Evolutionary conservation across 2,329 filamentous ascomycete species (phyloP).

Genomic region (Trichoderma sp.): DNA sequence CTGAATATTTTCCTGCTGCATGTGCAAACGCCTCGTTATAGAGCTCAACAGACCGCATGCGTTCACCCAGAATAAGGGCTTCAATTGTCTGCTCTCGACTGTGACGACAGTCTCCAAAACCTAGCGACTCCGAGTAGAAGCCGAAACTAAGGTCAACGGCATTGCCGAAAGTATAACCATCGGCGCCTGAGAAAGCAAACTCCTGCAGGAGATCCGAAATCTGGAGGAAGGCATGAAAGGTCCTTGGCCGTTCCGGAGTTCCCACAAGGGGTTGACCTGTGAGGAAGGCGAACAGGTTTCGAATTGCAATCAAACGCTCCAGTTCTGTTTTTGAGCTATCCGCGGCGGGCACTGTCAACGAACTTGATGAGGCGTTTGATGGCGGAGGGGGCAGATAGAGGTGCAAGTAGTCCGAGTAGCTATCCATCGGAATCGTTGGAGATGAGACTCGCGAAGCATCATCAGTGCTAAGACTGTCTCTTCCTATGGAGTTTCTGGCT

Average conservation of each 20-base stretch:
- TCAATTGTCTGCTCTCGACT: conserved; percentile 90
- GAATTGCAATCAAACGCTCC: conserved; percentile 58
- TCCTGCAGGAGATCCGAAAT: conserved; percentile 56
- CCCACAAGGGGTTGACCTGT: conserved; percentile 64
- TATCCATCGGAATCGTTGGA: conserved; percentile 40
- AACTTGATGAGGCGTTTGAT: conserved; percentile 35
- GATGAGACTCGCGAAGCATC: conserved; percentile 48
- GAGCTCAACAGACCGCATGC: conserved; percentile 76
- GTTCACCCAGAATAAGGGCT: conserved; percentile 84
- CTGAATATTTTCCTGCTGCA: conserved; percentile 80
- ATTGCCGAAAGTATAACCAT: conserved; percentile 61
- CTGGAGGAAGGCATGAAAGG: conserved; percentile 57
- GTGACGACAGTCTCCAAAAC: conserved; percentile 74
- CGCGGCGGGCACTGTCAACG: conserved; percentile 37
- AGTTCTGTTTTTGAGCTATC: conserved; percentile 43
- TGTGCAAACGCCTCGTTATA: conserved; percentile 94
- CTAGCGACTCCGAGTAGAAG: conserved; percentile 75
- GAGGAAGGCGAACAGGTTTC: conserved; percentile 68
- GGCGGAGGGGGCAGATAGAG: conserved; percentile 56
- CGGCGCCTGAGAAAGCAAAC: conserved; percentile 58
- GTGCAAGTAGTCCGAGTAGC: conserved; percentile 44
- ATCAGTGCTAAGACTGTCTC: conserved; percentile 49
- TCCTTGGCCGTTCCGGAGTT: conserved; percentile 52
- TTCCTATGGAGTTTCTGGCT: conserved; percentile 49
- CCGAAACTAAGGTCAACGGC: conserved; percentile 66